These are phyloP conservation scores for Pseudogymnoascus sp. DNA, from an alignment of 2,329 filamentous ascomycete species.

Conservation along the genomic window DNA sequence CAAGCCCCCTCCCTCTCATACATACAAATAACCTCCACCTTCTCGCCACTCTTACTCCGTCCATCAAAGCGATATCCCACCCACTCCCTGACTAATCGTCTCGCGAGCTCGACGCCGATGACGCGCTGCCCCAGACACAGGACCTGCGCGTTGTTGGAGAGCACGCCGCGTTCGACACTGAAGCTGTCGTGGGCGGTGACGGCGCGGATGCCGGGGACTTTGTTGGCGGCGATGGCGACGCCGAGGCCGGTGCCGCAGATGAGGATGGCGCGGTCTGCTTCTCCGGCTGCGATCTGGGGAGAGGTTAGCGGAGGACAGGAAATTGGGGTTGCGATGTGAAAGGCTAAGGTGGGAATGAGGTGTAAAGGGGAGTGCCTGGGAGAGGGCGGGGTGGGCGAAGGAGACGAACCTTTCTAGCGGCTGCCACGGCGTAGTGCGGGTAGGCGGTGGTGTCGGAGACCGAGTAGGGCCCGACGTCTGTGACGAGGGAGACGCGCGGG, in stretches of 20 bases:
- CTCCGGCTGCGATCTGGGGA: conserved; percentile 51
- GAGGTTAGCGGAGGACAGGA: neutral
- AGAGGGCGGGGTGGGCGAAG: conserved; percentile 23
- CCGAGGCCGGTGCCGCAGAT: conserved; percentile 85
- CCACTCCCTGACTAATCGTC: conserved; percentile 74
- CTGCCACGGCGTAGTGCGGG: conserved; percentile 68
- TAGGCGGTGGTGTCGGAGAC: conserved; percentile 71
- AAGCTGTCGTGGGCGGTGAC: conserved; percentile 86
- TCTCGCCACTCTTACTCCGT: conserved; percentile 34
- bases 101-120: conserved; percentile 71
- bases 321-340: conserved; percentile 9
- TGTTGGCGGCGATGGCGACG: conserved; percentile 84
- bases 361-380: conserved; percentile 24
- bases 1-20: neutral
- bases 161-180: conserved; percentile 69
- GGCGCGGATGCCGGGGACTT: conserved; percentile 75
- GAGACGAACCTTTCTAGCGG: conserved; percentile 37
- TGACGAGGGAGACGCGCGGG: conserved; percentile 57
- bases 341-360: conserved; percentile 9
- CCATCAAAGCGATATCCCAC: conserved; percentile 74
- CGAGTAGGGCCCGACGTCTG: conserved; percentile 64
- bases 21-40: conserved; percentile 7
- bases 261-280: conserved; percentile 69
- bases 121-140: conserved; percentile 81
- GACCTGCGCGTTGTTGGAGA: conserved; percentile 83